phyloP scores from a whole-genome alignment of 1,284 basidiomycete species.

The Pisolithus thermaeus region DNA sequence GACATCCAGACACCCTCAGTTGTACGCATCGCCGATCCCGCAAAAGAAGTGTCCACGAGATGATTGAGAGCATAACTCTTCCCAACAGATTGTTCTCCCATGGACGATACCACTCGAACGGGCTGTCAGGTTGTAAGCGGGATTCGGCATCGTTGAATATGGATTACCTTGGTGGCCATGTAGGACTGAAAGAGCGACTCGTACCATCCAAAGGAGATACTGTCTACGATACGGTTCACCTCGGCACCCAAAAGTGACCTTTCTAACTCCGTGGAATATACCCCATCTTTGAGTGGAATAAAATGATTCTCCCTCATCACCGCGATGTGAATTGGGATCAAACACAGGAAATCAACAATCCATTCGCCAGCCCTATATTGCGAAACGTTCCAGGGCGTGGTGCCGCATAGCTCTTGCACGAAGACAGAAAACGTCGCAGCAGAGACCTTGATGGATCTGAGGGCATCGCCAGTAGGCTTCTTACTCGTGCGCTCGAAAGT shows the following conservation, averaged over 20 bases:
- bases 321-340: too few relatives aligned
- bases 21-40: conserved; percentile 62
- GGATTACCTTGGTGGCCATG: conserved; percentile 45
- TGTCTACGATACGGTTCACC: conserved; percentile 51
- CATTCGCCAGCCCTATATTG: too few relatives aligned
- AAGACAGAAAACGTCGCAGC: conserved; percentile 20
- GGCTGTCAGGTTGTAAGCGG: conserved; percentile 33
- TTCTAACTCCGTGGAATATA: conserved; percentile 45
- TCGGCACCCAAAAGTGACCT: conserved; percentile 51
- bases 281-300: conserved; percentile 55
- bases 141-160: conserved; percentile 1
- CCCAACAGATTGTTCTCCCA: conserved; percentile 65
- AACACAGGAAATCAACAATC: too few relatives aligned
- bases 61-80: conserved; percentile 61
- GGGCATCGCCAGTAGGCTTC: conserved; percentile 34
- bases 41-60: conserved; percentile 58
- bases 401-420: conserved; percentile 15
- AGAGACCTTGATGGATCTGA: conserved; percentile 31
- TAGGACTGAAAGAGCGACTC: conserved; percentile 61
- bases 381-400: too few relatives aligned
- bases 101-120: conserved; percentile 59
- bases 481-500: conserved; percentile 42
- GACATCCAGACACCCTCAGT: conserved; percentile 68
- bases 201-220: conserved; percentile 58
- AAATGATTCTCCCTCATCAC: too few relatives aligned